Conservation (phyloP, 108 stramenopile genomes). For the Cyclotella cryptica region DNA sequence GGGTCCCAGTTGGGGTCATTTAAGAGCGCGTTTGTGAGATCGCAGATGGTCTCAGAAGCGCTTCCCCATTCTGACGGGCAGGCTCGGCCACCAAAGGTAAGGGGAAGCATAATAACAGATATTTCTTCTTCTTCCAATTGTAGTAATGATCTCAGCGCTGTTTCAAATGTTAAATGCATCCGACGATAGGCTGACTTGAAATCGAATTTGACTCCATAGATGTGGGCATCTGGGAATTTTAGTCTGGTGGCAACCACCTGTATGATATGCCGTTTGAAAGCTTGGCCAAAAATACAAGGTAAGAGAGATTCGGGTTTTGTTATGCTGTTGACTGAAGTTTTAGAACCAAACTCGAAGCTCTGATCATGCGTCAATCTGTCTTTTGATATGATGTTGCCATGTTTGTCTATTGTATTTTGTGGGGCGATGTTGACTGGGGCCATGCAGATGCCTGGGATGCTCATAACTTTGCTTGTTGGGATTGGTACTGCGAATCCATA, state of each 20-base stretch:
- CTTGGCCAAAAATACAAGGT: constrained; percentile 11
- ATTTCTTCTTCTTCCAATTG: constrained; percentile 7
- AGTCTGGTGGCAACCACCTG: not conserved
- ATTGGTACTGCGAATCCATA: constrained; percentile 10
- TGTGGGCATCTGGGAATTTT: constrained; percentile 6
- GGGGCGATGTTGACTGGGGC: constrained; percentile 12
- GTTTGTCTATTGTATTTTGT: constrained; percentile 21
- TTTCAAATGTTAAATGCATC: too few relatives aligned
- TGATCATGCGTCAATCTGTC: not conserved
- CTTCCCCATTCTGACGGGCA: constrained; percentile 25
- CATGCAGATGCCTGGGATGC: constrained; percentile 2
- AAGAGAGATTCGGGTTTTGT: not conserved
- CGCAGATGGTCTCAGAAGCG: constrained; percentile 27
- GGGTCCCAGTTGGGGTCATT: constrained; percentile 29
- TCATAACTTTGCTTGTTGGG: constrained; percentile 1
- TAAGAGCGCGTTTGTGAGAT: constrained; percentile 18
- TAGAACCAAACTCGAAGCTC: not conserved
- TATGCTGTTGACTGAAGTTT: not conserved
- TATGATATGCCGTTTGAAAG: not conserved
- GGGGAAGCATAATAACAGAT: constrained; percentile 2
- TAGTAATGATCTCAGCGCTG: constrained; percentile 4
- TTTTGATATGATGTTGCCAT: constrained; percentile 9
- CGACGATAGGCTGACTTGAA: too few relatives aligned
- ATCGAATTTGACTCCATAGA: too few relatives aligned
- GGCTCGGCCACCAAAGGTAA: constrained; percentile 25